Evolutionary conservation across 2,329 filamentous ascomycete genomes (phyloP), one percentile per base, ranked within the genome.

Genomic region (Alternaria triticimaculans): DNA sequence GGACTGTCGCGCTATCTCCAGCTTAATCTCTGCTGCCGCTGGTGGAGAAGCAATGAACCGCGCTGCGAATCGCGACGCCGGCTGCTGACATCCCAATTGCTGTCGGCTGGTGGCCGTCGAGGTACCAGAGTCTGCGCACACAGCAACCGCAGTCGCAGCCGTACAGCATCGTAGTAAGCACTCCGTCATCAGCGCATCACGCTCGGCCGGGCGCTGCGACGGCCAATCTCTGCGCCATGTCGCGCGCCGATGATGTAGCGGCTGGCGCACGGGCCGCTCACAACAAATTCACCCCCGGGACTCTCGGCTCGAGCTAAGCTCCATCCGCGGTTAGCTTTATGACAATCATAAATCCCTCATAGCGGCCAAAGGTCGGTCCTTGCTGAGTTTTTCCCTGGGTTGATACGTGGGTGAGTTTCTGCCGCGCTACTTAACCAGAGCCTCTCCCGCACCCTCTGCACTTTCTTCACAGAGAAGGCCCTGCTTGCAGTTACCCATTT

Each of bases 381-480:
- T 56, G 62, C 67, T 69, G 65, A 73, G 71, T 72, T 73, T 73
- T 74, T 74, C 67, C 70, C 69, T 72, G 72, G 49, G 70, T 63
- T 60, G 53, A 60, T 50, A 54, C 63, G 57, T 57, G 55, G 43
- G 58, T 59, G 59, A 63, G 56, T 46, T 58, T 60, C 63, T 58
- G 57, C 62, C 59, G 63, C 68, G 66, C 48, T 65, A 62, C 66
- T 71, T 72, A 70, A 68, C 66, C 65, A 69, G 68, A 69, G 65
- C 67, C 68, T 58, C 63, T 58, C 71, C 67, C 70, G 62, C 70
- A 64, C 55, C 63, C 55, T 62, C 26, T 55, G 44, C 54, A 44
- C 37, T 60, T 69, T 70, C 63, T 67, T 69, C 64, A 70, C 72
- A 74, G 72, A 72, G 72, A 70, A 72, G 72, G 72, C 68, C 70